These are phyloP conservation scores for Skeletonema grethae DNA, from an alignment of 108 stramenopile species.

Conservation along the genomic window DNA sequence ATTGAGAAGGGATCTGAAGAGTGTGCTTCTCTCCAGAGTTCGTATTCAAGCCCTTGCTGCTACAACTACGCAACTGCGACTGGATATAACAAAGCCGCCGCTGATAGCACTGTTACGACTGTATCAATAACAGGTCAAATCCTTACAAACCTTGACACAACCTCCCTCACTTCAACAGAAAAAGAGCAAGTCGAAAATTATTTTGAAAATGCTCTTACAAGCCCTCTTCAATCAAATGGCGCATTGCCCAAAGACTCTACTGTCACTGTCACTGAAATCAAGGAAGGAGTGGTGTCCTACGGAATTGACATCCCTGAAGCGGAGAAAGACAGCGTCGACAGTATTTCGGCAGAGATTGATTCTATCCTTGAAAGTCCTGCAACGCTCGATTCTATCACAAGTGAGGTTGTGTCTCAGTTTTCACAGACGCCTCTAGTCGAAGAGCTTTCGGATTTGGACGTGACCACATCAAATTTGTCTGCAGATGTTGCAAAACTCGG, in stretches of 20 bases:
- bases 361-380: constrained; percentile 1
- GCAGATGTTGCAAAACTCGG: not conserved
- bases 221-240: not conserved
- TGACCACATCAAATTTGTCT: not conserved
- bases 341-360: not conserved
- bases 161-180: not conserved
- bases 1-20: constrained; percentile 37
- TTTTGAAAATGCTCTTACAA: not conserved
- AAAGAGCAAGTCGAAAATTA: constrained; percentile 6
- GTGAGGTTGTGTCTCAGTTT: constrained; percentile 2
- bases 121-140: not conserved
- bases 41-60: constrained; percentile 47
- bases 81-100: constrained; percentile 6
- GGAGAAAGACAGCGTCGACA: not conserved
- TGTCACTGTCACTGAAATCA: constrained; percentile 4
- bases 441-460: constrained; percentile 4
- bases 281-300: constrained; percentile 1
- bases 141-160: not conserved
- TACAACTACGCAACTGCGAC: constrained; percentile 49
- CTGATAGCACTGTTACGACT: not conserved
- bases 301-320: constrained; percentile 5
- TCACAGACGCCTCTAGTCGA: constrained; percentile 1
- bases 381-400: not conserved
- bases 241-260: not conserved
- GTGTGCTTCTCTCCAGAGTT: constrained; percentile 37